Conservation (phyloP, 768 basidiomycete species). For the Calocera cornea region DNA sequence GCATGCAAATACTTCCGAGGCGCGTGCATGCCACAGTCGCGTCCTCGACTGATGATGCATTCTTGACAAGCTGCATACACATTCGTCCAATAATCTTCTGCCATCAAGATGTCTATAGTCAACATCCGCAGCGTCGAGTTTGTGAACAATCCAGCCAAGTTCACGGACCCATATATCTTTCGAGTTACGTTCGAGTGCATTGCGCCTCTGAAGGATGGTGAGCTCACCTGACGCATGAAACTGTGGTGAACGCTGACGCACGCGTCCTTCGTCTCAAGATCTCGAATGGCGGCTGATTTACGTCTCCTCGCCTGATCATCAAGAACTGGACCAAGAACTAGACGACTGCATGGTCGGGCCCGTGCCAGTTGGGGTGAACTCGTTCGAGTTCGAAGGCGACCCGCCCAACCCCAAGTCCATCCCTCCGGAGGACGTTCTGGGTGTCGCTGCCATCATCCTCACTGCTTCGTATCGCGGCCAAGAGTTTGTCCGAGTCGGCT, state of each 20-base stretch:
- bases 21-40: background rate
- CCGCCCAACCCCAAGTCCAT: slow-evolving; percentile 75
- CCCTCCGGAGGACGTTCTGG: slow-evolving; percentile 79
- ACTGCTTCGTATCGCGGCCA: slow-evolving; percentile 93
- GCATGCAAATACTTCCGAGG: background rate
- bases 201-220: slow-evolving; percentile 77
- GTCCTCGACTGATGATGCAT: background rate
- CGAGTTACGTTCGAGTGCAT: slow-evolving; percentile 97
- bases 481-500: slow-evolving; percentile 98
- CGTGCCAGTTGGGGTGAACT: slow-evolving; percentile 90
- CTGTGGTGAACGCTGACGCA: no score
- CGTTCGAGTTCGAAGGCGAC: slow-evolving; percentile 88
- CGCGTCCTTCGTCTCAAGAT: slow-evolving; percentile 36
- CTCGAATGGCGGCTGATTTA: slow-evolving; percentile 97
- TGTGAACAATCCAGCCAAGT: slow-evolving; percentile 84
- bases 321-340: slow-evolving; percentile 89
- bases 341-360: slow-evolving; percentile 97
- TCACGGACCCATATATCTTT: slow-evolving; percentile 82
- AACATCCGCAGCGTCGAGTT: slow-evolving; percentile 40
- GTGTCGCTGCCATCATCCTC: slow-evolving; percentile 92
- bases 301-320: slow-evolving; percentile 84
- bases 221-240: slow-evolving; percentile 14
- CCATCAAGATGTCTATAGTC: slow-evolving; percentile 17
- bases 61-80: background rate
- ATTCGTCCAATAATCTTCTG: background rate